Conservation (phyloP, 805 yeast species). For the Diddensiella santjacobensis region DNA sequence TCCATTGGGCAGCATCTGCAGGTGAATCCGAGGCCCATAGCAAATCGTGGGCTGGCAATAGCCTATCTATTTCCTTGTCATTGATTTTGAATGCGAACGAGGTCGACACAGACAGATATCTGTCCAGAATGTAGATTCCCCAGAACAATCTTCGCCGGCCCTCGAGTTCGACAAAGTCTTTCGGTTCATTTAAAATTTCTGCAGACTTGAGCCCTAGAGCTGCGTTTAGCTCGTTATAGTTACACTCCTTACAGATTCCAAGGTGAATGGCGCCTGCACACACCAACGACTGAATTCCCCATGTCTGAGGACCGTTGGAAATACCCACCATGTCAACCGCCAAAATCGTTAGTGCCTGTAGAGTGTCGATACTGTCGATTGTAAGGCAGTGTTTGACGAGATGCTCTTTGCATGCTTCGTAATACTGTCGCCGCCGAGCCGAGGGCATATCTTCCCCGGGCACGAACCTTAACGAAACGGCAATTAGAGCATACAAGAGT, state of each 20-base stretch:
- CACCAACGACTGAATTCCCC: slow-evolving; percentile 27
- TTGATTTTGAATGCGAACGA: slow-evolving; percentile 27
- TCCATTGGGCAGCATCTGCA: slow-evolving; percentile 1
- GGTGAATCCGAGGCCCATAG: slow-evolving; percentile 6
- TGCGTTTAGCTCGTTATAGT: not conserved
- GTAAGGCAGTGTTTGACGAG: slow-evolving; percentile 22
- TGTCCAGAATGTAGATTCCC: slow-evolving; percentile 87
- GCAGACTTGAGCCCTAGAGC: slow-evolving; percentile 8
- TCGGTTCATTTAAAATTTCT: slow-evolving; percentile 12
- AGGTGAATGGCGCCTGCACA: slow-evolving; percentile 25
- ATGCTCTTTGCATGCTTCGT: slow-evolving; percentile 21
- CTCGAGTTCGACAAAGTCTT: slow-evolving; percentile 70
- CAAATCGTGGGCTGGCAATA: slow-evolving; percentile 19
- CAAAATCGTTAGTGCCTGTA: slow-evolving; percentile 26
- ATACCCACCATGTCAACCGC: slow-evolving; percentile 27
- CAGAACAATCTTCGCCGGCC: slow-evolving; percentile 81
- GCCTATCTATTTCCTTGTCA: slow-evolving; percentile 21
- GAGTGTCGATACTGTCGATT: slow-evolving; percentile 21
- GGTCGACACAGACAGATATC: slow-evolving; percentile 38
- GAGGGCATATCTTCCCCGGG: slow-evolving; percentile 13
- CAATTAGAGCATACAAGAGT: slow-evolving; percentile 22
- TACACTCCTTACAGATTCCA: slow-evolving; percentile 17
- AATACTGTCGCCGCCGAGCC: slow-evolving; percentile 11
- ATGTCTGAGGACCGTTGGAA: slow-evolving; percentile 29
- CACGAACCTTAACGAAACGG: slow-evolving; percentile 22